These are phyloP conservation scores for Ophiostoma angusticollis DNA, from an alignment of 2,329 filamentous ascomycete species.

Conservation along the genomic window DNA sequence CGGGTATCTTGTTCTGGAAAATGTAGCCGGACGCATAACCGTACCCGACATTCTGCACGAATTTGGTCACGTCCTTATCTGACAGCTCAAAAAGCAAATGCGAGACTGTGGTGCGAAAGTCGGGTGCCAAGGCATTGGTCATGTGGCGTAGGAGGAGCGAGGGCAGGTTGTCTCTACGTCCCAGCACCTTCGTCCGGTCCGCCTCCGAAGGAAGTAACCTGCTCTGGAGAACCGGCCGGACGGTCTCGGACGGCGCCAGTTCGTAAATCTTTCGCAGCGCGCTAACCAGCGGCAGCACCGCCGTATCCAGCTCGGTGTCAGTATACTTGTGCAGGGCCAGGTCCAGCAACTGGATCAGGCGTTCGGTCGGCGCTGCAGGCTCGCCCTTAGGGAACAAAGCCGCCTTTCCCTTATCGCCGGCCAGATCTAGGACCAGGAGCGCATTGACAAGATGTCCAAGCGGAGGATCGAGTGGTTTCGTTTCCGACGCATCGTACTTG, in stretches of 20 bases:
- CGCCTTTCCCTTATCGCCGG: constrained; percentile 36
- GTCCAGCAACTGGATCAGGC: constrained; percentile 58
- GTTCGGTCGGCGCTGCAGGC: constrained; percentile 45
- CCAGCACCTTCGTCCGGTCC: constrained; percentile 67
- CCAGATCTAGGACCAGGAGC: constrained; percentile 64
- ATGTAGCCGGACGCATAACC: constrained; percentile 87
- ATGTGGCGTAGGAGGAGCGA: constrained; percentile 67
- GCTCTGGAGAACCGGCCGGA: constrained; percentile 49
- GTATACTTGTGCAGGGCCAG: constrained; percentile 49
- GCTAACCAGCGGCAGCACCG: constrained; percentile 60
- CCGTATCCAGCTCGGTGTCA: constrained; percentile 58
- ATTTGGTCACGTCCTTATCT: constrained; percentile 61
- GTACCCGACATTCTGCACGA: constrained; percentile 87
- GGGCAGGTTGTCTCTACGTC: constrained; percentile 59
- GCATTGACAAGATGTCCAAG: constrained; percentile 65
- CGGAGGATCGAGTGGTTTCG: constrained; percentile 59
- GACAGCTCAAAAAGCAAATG: constrained; percentile 79
- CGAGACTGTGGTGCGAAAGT: constrained; percentile 61
- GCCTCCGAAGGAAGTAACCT: constrained; percentile 62
- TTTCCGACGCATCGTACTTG: constrained; percentile 40
- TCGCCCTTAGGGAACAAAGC: constrained; percentile 54
- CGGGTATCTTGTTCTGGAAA: constrained; percentile 66
- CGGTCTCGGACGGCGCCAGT: constrained; percentile 44
- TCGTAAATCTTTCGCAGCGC: constrained; percentile 60
- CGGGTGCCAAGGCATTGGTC: constrained; percentile 57